Evolutionary conservation across 129 eudicot genomes (phyloP).

Genomic region (Cynara cardunculus): DNA sequence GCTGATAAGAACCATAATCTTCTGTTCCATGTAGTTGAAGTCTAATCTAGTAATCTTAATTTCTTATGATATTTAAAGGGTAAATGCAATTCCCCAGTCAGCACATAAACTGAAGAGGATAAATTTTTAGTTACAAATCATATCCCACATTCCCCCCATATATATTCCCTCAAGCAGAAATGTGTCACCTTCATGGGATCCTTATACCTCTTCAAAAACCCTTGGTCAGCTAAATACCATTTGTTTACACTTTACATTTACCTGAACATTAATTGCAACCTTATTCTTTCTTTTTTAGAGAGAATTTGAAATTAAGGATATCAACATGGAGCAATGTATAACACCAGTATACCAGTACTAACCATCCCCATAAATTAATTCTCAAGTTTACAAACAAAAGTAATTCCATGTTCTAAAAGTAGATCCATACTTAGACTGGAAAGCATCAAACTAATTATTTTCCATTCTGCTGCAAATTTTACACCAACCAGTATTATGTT

Average conservation of each 20-base stretch:
- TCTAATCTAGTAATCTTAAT: background rate
- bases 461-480: background rate
- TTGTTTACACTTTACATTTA: constrained; percentile 4
- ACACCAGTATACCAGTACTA: background rate
- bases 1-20: background rate
- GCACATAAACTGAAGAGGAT: background rate
- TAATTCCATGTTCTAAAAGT: background rate
- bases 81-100: background rate
- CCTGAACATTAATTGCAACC: background rate
- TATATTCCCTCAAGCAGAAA: constrained; percentile 8
- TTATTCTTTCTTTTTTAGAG: background rate
- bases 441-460: background rate
- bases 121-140: background rate
- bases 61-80: background rate
- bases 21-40: background rate
- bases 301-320: background rate
- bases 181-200: background rate
- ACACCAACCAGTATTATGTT: background rate
- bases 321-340: constrained; percentile 1
- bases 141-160: background rate
- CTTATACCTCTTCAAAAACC: background rate
- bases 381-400: background rate
- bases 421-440: constrained; percentile 9
- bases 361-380: background rate
- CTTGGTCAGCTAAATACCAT: background rate